phyloP scores from a whole-genome alignment of 352 stramenopile species.

The Saprolegnia parasitica region DNA sequence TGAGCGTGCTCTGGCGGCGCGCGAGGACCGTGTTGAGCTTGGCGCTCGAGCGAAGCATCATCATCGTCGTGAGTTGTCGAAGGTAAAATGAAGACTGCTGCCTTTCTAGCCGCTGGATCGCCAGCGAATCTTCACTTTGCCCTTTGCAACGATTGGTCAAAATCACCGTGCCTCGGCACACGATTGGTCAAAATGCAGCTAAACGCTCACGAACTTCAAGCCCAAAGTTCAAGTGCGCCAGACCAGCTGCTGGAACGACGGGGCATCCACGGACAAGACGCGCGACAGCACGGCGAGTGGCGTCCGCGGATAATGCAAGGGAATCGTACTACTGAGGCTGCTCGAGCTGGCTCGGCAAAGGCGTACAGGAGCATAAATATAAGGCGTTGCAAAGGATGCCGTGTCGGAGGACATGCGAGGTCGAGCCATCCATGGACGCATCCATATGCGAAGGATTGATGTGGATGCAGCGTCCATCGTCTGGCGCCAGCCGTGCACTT shows the following conservation, averaged over 20 bases:
- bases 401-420: too few species aligned
- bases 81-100: constrained; percentile 3
- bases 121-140: constrained; percentile 3
- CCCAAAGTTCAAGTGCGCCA: constrained; percentile 14
- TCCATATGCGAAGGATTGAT: not conserved
- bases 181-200: constrained; percentile 1
- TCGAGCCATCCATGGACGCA: not conserved
- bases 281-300: not conserved
- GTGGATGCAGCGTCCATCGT: not conserved
- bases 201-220: constrained; percentile 8
- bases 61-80: not conserved
- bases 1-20: constrained; percentile 28
- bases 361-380: too few species aligned
- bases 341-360: not conserved
- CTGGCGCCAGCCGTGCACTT: not conserved
- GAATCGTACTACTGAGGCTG: not conserved
- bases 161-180: not conserved
- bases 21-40: constrained; percentile 1
- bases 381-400: too few species aligned
- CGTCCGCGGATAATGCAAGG: not conserved
- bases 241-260: not conserved
- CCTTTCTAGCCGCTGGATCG: not conserved
- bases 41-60: constrained; percentile 1
- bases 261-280: constrained; percentile 1
- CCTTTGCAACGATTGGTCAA: constrained; percentile 2